phyloP scores from a whole-genome alignment of 495 filamentous ascomycete genomes.

The Elasticomyces elasticus region DNA sequence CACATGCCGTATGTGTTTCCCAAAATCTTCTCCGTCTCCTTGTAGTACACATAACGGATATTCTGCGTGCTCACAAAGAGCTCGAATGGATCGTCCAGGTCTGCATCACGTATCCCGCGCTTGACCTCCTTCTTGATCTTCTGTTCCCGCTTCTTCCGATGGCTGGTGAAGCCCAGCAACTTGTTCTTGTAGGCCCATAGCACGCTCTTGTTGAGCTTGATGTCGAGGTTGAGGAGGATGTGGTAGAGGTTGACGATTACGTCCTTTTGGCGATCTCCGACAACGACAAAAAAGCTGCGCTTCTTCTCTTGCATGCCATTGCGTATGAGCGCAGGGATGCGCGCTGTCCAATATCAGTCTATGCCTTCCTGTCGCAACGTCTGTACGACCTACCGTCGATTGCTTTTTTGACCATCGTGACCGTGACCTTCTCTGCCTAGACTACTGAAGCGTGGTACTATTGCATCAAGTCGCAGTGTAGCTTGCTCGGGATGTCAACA shows the following conservation, averaged over 20 bases:
- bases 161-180: conserved; percentile 82
- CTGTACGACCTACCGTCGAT: too few species aligned
- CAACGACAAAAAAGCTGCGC: conserved; percentile 92
- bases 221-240: conserved; percentile 78
- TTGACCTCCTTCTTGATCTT: conserved; percentile 99
- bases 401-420: conserved; percentile 34
- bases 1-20: conserved; percentile 99
- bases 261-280: conserved; percentile 93
- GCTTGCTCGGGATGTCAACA: too few species aligned
- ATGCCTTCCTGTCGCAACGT: too few species aligned
- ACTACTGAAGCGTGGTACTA: too few species aligned
- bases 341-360: too few species aligned
- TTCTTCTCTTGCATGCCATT: conserved; percentile 93
- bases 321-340: conserved; percentile 89
- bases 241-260: conserved; percentile 92
- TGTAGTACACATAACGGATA: conserved; percentile 98
- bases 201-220: conserved; percentile 93
- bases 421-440: not conserved
- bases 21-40: conserved; percentile 98
- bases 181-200: conserved; percentile 99
- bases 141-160: conserved; percentile 93
- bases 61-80: conserved; percentile 93
- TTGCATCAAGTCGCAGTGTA: too few species aligned
- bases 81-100: conserved; percentile 94
- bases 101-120: conserved; percentile 85